These are phyloP conservation scores for Fraxinus greggii DNA, from an alignment of 305 asterid genomes.

Conservation along the genomic window DNA sequence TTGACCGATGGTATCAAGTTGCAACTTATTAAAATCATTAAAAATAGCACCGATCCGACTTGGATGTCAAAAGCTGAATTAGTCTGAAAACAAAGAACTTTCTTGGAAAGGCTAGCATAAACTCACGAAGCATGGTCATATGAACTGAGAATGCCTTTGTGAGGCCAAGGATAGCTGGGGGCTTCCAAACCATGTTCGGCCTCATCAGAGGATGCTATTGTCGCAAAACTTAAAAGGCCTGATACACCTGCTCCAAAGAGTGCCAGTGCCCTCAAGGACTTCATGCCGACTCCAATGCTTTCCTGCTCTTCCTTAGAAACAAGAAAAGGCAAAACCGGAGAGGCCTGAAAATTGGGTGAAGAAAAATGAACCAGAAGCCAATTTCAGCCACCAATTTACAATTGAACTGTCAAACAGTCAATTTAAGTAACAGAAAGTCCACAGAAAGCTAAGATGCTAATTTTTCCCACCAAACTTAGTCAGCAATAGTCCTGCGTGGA, in stretches of 20 bases:
- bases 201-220: slow-evolving; percentile 72
- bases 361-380: slow-evolving; percentile 4
- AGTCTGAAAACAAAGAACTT: slow-evolving; percentile 2
- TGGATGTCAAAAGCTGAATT: not conserved
- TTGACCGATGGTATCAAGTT: not conserved
- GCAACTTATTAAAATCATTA: slow-evolving; percentile 12
- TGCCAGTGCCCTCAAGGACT: slow-evolving; percentile 62
- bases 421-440: not conserved
- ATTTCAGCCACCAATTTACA: not conserved
- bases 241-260: slow-evolving; percentile 78
- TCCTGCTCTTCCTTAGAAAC: slow-evolving; percentile 54
- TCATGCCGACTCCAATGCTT: slow-evolving; percentile 44
- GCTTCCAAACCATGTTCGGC: slow-evolving; percentile 83
- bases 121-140: slow-evolving; percentile 90
- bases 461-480: not conserved
- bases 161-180: slow-evolving; percentile 87
- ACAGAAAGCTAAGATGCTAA: not conserved
- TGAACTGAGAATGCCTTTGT: slow-evolving; percentile 76
- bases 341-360: slow-evolving; percentile 37
- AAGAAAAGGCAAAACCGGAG: slow-evolving; percentile 48
- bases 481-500: not conserved
- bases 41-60: not conserved
- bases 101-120: slow-evolving; percentile 12
- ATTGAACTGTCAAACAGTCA: not conserved
- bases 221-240: slow-evolving; percentile 68